Percentiles rank a stretch among this genome's conserved stretches.
phyloP scores from a whole-genome alignment of 345 rosid species.

The Barbarea vulgaris region DNA sequence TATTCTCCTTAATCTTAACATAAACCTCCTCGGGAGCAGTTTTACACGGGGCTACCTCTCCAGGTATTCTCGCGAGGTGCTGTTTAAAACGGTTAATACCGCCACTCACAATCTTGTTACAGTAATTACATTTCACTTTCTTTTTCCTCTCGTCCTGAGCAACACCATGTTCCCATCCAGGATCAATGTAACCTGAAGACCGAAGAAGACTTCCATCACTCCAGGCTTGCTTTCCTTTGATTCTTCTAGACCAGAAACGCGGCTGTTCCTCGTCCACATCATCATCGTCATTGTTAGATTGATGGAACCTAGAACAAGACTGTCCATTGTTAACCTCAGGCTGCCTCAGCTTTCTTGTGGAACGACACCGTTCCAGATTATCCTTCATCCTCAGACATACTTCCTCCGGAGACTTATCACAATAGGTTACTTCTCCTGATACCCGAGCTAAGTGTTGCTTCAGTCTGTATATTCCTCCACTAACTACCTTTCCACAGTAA shows the following conservation, averaged over 20 bases:
- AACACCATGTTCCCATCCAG: conserved; percentile 85
- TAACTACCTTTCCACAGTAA: conserved; percentile 83
- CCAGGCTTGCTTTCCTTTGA: conserved; percentile 54
- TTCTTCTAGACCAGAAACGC: conserved; percentile 47
- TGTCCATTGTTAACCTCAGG: conserved; percentile 48
- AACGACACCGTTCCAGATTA: conserved; percentile 69
- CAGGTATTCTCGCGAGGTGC: conserved; percentile 82
- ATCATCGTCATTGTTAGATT: conserved; percentile 43
- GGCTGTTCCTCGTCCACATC: conserved; percentile 29
- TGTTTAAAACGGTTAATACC: conserved; percentile 84
- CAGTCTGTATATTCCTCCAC: conserved; percentile 74
- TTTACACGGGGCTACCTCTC: conserved; percentile 75
- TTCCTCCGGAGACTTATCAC: conserved; percentile 74
- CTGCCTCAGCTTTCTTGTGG: conserved; percentile 56
- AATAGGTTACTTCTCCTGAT: conserved; percentile 79
- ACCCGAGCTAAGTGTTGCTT: conserved; percentile 80
- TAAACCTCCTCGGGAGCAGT: conserved; percentile 74
- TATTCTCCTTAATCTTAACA: conserved; percentile 71
- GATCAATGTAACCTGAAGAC: conserved; percentile 76
- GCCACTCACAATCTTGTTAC: conserved; percentile 72
- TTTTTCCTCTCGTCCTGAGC: conserved; percentile 82
- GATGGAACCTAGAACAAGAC: conserved; percentile 47
- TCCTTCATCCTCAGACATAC: conserved; percentile 64
- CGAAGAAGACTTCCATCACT: conserved; percentile 60
- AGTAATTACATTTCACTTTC: conserved; percentile 74